These are phyloP conservation scores for Zymoseptoria pseudotritici DNA, from an alignment of 2,329 filamentous ascomycete species.

Conservation along the genomic window DNA sequence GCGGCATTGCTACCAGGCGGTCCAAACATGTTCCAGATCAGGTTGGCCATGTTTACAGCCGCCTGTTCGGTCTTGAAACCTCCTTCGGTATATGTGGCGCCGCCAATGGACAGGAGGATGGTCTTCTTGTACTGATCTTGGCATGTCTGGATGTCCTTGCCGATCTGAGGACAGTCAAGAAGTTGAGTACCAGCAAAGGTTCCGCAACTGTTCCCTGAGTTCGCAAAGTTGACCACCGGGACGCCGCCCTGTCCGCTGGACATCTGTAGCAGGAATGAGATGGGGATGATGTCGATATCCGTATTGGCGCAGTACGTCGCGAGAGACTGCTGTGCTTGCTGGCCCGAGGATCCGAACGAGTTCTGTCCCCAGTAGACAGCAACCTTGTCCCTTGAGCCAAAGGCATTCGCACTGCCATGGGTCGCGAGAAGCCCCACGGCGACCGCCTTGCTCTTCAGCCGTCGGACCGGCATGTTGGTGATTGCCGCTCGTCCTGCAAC, in stretches of 20 bases:
- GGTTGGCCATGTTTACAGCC: constrained; percentile 51
- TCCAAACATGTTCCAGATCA: constrained; percentile 66
- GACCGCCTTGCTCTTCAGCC: constrained; percentile 6
- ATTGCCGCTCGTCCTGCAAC: background rate
- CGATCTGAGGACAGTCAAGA: constrained; percentile 57
- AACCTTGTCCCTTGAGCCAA: constrained; percentile 5
- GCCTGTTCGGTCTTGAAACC: constrained; percentile 51
- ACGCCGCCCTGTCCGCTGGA: constrained; percentile 43
- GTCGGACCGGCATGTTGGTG: constrained; percentile 6
- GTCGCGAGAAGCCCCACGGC: constrained; percentile 9
- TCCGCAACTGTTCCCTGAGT: constrained; percentile 54
- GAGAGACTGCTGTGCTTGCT: constrained; percentile 48
- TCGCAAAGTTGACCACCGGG: constrained; percentile 57
- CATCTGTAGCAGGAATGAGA: constrained; percentile 53
- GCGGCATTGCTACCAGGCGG: constrained; percentile 31
- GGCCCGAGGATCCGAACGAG: constrained; percentile 43
- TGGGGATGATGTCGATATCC: constrained; percentile 51
- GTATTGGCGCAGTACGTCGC: constrained; percentile 51
- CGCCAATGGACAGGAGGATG: constrained; percentile 64
- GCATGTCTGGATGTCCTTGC: constrained; percentile 49
- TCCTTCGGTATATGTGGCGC: constrained; percentile 61
- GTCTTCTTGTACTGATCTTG: constrained; percentile 59
- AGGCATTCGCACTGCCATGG: constrained; percentile 7
- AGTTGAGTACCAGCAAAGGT: constrained; percentile 51
- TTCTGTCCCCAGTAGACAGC: constrained; percentile 43